Conservation (phyloP, 352 stramenopile species). For the Globisporangium apiculatum region DNA sequence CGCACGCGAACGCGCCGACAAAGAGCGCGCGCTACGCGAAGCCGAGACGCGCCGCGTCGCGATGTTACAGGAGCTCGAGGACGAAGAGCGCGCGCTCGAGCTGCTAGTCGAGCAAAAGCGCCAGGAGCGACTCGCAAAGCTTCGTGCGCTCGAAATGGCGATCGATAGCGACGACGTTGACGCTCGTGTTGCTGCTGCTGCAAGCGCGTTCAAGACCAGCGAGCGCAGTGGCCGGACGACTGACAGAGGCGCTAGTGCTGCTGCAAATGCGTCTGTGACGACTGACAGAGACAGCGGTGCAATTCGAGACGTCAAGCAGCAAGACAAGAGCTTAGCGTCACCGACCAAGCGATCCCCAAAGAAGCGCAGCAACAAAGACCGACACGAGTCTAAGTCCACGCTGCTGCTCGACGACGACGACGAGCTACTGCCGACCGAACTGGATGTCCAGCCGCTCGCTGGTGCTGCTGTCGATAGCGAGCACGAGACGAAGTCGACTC, state of each 20-base stretch:
- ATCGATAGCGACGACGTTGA: constrained; percentile 5
- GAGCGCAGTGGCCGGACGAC: no score
- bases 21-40: constrained; percentile 38
- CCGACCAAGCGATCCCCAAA: constrained; percentile 6
- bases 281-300: neutral
- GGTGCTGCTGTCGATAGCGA: neutral
- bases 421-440: no score
- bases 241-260: no score
- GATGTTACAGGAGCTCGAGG: constrained; percentile 65
- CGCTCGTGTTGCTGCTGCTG: neutral
- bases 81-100: constrained; percentile 68
- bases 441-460: no score
- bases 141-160: constrained; percentile 38
- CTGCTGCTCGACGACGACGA: neutral
- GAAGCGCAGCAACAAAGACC: constrained; percentile 2
- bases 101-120: constrained; percentile 55
- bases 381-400: neutral
- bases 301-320: neutral
- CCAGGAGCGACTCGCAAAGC: constrained; percentile 44
- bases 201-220: neutral
- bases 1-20: constrained; percentile 35
- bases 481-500: neutral
- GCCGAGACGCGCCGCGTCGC: constrained; percentile 38
- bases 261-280: neutral
- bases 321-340: neutral